phyloP scores from a whole-genome alignment of 1,139 yeast genomes.

The Yamadazyma oceani region DNA sequence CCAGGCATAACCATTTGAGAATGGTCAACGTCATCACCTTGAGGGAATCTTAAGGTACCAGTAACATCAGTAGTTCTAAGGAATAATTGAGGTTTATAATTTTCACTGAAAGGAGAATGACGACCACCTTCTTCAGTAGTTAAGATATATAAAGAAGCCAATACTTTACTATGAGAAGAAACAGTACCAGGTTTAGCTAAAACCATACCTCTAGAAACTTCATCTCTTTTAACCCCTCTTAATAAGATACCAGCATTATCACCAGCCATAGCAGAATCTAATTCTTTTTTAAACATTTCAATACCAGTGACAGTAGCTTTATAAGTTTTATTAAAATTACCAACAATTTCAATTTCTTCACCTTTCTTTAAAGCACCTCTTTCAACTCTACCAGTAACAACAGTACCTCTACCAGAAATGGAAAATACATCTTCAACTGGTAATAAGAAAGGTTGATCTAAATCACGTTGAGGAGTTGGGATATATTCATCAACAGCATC shows the following conservation, averaged over 20 bases:
- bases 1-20: conserved; percentile 96
- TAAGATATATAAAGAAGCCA: conserved; percentile 89
- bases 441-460: conserved; percentile 94
- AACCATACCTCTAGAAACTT: conserved; percentile 96
- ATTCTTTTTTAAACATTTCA: conserved; percentile 98
- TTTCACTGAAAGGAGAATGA: conserved; percentile 94
- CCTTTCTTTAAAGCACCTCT: conserved; percentile 97
- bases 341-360: conserved; percentile 97
- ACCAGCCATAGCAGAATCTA: conserved; percentile 97
- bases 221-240: conserved; percentile 99
- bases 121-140: conserved; percentile 99
- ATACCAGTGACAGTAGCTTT: conserved; percentile 97
- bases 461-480: conserved; percentile 95
- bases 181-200: conserved; percentile 90
- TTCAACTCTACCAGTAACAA: conserved; percentile 98
- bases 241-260: conserved; percentile 97
- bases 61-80: conserved; percentile 97
- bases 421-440: conserved; percentile 98
- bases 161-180: conserved; percentile 89
- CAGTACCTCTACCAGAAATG: conserved; percentile 99
- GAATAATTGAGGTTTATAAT: conserved; percentile 98
- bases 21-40: conserved; percentile 75
- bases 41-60: conserved; percentile 88
- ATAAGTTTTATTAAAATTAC: conserved; percentile 80
- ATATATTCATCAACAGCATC: conserved; percentile 92